A percentile compares a stretch with the other conserved stretches of the same genome.
Conservation (phyloP, 306 rosid genomes). For the Senna tora region DNA sequence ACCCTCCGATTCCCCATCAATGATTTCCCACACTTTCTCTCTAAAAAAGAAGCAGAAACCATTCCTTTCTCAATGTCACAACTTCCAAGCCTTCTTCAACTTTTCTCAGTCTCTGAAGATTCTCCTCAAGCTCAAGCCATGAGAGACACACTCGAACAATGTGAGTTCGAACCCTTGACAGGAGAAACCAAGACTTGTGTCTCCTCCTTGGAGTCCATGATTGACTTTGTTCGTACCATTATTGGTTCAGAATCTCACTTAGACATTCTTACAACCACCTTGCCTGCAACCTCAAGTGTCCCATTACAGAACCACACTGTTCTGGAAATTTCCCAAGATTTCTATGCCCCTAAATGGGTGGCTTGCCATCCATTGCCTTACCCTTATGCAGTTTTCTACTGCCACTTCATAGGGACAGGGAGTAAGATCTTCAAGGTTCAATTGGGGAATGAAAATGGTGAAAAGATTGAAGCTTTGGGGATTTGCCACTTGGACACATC, state of each 20-base stretch:
- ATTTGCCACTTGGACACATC: slow-evolving; percentile 68
- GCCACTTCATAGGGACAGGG: slow-evolving; percentile 54
- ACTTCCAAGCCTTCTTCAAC: slow-evolving; percentile 56
- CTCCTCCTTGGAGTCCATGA: slow-evolving; percentile 63
- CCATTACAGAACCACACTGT: slow-evolving; percentile 51
- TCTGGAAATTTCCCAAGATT: slow-evolving; percentile 46
- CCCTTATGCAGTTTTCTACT: slow-evolving; percentile 57
- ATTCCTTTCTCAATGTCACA: slow-evolving; percentile 60
- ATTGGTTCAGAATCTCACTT: slow-evolving; percentile 35
- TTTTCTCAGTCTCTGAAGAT: slow-evolving; percentile 50
- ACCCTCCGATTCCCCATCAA: slow-evolving; percentile 53
- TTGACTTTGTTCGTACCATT: slow-evolving; percentile 38
- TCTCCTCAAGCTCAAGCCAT: slow-evolving; percentile 49
- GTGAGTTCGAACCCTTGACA: slow-evolving; percentile 42
- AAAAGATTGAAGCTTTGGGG: slow-evolving; percentile 55
- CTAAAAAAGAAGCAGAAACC: slow-evolving; percentile 51
- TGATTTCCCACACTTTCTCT: slow-evolving; percentile 43
- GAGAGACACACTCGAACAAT: slow-evolving; percentile 46
- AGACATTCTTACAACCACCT: slow-evolving; percentile 44
- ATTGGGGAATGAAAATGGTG: slow-evolving; percentile 53
- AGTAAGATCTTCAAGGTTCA: slow-evolving; percentile 60
- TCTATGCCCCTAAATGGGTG: slow-evolving; percentile 59
- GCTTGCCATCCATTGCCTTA: slow-evolving; percentile 59
- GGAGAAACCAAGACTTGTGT: slow-evolving; percentile 65
- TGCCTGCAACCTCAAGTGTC: slow-evolving; percentile 40